Conservation (phyloP, 345 rosid genomes). For the Hirschfeldia incana region DNA sequence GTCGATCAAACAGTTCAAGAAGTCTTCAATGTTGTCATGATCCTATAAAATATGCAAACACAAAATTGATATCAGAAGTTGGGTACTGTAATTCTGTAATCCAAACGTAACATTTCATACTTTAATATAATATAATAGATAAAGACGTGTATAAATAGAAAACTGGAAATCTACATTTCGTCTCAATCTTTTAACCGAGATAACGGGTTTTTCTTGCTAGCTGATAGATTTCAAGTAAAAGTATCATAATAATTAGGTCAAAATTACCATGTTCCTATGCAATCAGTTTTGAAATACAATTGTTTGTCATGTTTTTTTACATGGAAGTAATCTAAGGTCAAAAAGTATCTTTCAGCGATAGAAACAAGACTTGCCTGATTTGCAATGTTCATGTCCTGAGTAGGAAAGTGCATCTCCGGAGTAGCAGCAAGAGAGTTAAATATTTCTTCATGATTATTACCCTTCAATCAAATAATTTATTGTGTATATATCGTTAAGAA, state of each 20-base stretch:
- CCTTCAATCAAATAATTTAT: constrained; percentile 1
- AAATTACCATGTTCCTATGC: constrained; percentile 10
- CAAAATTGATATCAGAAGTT: constrained; percentile 4
- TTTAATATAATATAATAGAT: background rate
- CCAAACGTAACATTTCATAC: background rate
- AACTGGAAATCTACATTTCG: background rate
- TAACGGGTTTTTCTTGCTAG: background rate
- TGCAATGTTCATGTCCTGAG: background rate
- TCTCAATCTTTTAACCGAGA: background rate
- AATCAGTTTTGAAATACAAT: constrained; percentile 14
- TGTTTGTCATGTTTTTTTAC: background rate
- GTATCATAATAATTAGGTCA: background rate
- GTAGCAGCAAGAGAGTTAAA: background rate
- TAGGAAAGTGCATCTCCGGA: constrained; percentile 1
- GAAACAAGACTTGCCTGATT: background rate
- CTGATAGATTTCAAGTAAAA: background rate
- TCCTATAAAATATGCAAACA: constrained; percentile 25
- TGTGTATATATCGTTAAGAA: background rate
- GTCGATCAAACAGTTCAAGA: background rate
- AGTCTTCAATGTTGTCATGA: background rate
- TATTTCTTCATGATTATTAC: background rate
- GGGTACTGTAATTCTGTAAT: background rate
- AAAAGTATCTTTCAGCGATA: background rate
- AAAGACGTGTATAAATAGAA: background rate
- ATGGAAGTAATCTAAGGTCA: background rate